phyloP scores from a whole-genome alignment of 1,284 basidiomycete species.

The Thecaphora frezii region DNA sequence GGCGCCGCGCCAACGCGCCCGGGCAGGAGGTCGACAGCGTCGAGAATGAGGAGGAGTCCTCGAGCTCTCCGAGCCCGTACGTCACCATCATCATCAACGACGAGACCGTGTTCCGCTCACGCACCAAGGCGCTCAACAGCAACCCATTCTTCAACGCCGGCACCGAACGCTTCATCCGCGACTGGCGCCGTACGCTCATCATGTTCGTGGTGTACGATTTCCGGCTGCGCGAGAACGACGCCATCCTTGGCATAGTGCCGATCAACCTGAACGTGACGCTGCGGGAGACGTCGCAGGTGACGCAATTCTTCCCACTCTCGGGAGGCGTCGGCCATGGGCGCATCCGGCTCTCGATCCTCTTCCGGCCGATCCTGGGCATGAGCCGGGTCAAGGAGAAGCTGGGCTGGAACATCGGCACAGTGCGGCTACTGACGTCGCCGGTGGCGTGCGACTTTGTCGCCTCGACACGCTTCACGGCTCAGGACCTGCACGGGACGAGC shows the following conservation, averaged over 20 bases:
- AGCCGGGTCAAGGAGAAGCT: constrained; percentile 15
- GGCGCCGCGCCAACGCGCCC: constrained; percentile 29
- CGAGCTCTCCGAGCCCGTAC: constrained; percentile 52
- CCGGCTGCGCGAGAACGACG: constrained; percentile 28
- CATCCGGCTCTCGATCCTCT: constrained; percentile 32
- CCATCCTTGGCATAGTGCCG: constrained; percentile 40
- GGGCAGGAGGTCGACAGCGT: constrained; percentile 31
- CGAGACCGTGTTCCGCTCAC: constrained; percentile 60
- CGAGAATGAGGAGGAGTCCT: constrained; percentile 25
- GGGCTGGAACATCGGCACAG: constrained; percentile 37
- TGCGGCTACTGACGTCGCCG: constrained; percentile 21
- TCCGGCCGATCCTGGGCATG: constrained; percentile 23
- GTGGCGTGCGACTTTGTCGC: constrained; percentile 33
- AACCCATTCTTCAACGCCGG: constrained; percentile 62
- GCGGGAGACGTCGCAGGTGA: constrained; percentile 29
- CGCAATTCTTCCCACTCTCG: constrained; percentile 39
- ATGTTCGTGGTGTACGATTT: constrained; percentile 61
- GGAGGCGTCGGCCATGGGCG: constrained; percentile 34
- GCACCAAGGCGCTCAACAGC: constrained; percentile 60
- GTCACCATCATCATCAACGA: constrained; percentile 62
- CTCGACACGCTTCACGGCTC: constrained; percentile 6
- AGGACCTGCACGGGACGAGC: constrained; percentile 13
- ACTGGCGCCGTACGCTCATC: constrained; percentile 61
- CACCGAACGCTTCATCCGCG: constrained; percentile 62
- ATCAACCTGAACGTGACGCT: constrained; percentile 41